Base-by-base conservation (phyloP, 768 basidiomycete genomes). In the Rubroboletus pulcherrimus region DNA sequence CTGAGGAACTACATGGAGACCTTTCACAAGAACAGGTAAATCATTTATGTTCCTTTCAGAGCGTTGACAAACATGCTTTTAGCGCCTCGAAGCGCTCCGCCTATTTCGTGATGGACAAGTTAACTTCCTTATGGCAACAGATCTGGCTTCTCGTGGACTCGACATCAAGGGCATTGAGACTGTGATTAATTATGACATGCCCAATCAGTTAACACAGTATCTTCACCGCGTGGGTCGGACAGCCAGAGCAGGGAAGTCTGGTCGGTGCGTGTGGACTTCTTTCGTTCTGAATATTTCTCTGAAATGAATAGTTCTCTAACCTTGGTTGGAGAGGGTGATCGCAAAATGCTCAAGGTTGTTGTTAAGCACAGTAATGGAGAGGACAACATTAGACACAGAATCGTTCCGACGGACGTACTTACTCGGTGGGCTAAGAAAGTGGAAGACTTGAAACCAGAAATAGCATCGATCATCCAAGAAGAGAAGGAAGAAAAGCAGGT, bases 181-280 rank as follows among this genome's bases (percentile, higher is more conserved):
- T 3, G 93, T 99, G 58, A 94, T 99, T 70, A 99, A 99, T 72
- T 98, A 95, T 68, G 97, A 99, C 69, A 97, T 98, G 96, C 97
- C 97, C 10, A 81, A 83, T 19, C 90, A 94, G 66, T 76, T 98
- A 34, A 85, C 91, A 8, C 93, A 94, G 64, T 99, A 99, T 73
- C 81, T 98, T 33, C 97, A 99, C 71, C 89, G 97, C 56, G 96
- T 98, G 24, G 97, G 97, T 63, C 83, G 97, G 68, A 99, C 97
- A 47, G 97, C 97, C 30, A 87, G 97, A 67, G 96, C 97, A 4
- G 97, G 97, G 6, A 83, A 81, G 62, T 88, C 87, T 66, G 97
- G 97, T 72, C 83, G 95, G 91, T 93, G 60, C 61, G 87, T 75
- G 14, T 37, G 37, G 12, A 51, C 19, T 50, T 52, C 24, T 14